These are phyloP conservation scores for Colletotrichum agaves DNA, from an alignment of 2,329 filamentous ascomycete genomes.

Conservation along the genomic window DNA sequence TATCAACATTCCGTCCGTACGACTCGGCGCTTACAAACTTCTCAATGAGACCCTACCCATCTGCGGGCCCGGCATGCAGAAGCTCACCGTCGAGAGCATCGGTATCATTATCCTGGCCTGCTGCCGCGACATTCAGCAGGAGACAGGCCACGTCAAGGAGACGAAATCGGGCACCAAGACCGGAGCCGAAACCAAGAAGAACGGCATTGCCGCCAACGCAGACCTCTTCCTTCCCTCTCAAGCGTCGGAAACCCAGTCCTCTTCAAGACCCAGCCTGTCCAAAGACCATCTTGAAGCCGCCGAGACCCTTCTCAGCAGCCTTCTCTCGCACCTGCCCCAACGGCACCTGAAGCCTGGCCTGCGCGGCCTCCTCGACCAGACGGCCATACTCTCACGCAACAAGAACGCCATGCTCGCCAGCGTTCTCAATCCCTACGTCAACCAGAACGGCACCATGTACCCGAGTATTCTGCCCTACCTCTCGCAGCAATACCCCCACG, in stretches of 20 bases:
- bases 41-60: slow-evolving; percentile 67
- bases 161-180: slow-evolving; percentile 45
- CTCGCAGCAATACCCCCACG: slow-evolving; percentile 70
- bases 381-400: slow-evolving; percentile 76
- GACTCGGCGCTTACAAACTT: slow-evolving; percentile 69
- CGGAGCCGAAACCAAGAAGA: slow-evolving; percentile 50
- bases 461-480: slow-evolving; percentile 86
- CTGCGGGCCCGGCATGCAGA: slow-evolving; percentile 74
- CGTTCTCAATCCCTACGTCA: slow-evolving; percentile 79
- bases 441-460: slow-evolving; percentile 70
- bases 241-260: slow-evolving; percentile 45
- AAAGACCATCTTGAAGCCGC: slow-evolving; percentile 67
- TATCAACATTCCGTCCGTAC: slow-evolving; percentile 63
- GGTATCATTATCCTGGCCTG: slow-evolving; percentile 71
- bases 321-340: slow-evolving; percentile 73
- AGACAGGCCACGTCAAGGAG: slow-evolving; percentile 59
- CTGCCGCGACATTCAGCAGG: slow-evolving; percentile 77
- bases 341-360: slow-evolving; percentile 75
- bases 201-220: slow-evolving; percentile 67
- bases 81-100: slow-evolving; percentile 72
- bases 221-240: slow-evolving; percentile 74
- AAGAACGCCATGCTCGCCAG: slow-evolving; percentile 82
- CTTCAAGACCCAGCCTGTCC: slow-evolving; percentile 53
- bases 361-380: slow-evolving; percentile 82
- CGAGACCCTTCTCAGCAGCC: slow-evolving; percentile 66